These are phyloP conservation scores for Venturia aucupariae DNA, from an alignment of 2,329 filamentous ascomycete species.

Conservation along the genomic window DNA sequence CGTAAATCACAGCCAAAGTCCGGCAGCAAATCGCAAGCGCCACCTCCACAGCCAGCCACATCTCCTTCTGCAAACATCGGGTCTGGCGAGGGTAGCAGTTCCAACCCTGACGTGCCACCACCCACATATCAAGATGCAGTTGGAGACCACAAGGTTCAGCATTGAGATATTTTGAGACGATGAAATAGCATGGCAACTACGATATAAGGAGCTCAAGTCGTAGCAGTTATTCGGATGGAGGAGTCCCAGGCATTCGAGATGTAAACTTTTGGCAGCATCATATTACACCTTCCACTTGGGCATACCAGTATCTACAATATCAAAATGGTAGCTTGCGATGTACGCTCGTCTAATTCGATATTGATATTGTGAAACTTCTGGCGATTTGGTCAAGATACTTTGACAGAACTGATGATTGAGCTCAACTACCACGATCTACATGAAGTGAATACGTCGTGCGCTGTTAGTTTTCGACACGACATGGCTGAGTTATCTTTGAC, in stretches of 20 bases:
- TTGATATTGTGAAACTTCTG: no score
- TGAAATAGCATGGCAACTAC: background rate
- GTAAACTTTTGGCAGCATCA: background rate
- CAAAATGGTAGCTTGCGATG: background rate
- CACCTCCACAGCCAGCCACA: slow-evolving; percentile 18
- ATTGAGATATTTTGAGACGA: background rate
- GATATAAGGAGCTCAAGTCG: background rate
- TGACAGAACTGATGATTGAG: no score
- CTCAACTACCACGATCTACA: no score
- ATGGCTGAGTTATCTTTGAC: no score
- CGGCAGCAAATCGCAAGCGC: slow-evolving; percentile 16
- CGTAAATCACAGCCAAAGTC: slow-evolving; percentile 18
- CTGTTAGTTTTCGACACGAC: no score
- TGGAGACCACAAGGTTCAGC: slow-evolving; percentile 85
- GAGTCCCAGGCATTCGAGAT: background rate
- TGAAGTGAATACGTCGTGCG: no score
- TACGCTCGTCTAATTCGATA: no score
- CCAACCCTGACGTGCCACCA: slow-evolving; percentile 43
- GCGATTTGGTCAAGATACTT: no score
- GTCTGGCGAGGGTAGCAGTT: slow-evolving; percentile 25
- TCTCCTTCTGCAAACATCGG: background rate
- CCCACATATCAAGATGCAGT: slow-evolving; percentile 88
- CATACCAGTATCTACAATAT: background rate
- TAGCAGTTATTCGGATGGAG: background rate
- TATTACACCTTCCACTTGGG: background rate